Conservation (phyloP, 805 yeast genomes). For the Lipomyces yamadae region DNA sequence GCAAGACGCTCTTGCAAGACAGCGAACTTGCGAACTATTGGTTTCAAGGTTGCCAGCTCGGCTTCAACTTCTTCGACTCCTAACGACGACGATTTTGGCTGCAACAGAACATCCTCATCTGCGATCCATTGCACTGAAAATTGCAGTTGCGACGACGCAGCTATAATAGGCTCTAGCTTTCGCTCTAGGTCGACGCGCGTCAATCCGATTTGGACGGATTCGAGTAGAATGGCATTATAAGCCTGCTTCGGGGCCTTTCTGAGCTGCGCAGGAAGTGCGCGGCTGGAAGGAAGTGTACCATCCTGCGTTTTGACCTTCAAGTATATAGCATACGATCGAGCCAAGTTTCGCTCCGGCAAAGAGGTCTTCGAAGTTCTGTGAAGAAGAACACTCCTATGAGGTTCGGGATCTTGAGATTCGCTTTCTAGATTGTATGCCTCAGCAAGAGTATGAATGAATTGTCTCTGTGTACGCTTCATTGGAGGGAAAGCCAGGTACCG, state of each 20-base stretch:
- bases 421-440: constrained; percentile 61
- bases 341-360: constrained; percentile 29
- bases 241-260: constrained; percentile 25
- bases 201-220: constrained; percentile 30
- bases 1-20: constrained; percentile 19
- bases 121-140: constrained; percentile 33
- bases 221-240: constrained; percentile 31
- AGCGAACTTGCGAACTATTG: constrained; percentile 15
- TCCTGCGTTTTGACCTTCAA: constrained; percentile 8
- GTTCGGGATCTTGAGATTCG: constrained; percentile 83
- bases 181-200: constrained; percentile 31
- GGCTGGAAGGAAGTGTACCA: neutral
- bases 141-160: constrained; percentile 12
- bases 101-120: constrained; percentile 35
- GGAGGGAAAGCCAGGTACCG: constrained; percentile 68
- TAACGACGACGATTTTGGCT: constrained; percentile 17
- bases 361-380: constrained; percentile 40
- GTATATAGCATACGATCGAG: constrained; percentile 28
- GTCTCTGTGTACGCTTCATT: constrained; percentile 71
- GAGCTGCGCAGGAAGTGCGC: constrained; percentile 12
- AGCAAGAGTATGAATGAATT: constrained; percentile 71
- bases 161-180: constrained; percentile 18
- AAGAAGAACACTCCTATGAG: constrained; percentile 73
- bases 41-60: constrained; percentile 29
- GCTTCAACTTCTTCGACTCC: constrained; percentile 25